Percentiles rank a stretch among this genome's conserved stretches.
These are phyloP conservation scores for Davidsoniella australis DNA, from an alignment of 2,329 filamentous ascomycete species.

Conservation along the genomic window DNA sequence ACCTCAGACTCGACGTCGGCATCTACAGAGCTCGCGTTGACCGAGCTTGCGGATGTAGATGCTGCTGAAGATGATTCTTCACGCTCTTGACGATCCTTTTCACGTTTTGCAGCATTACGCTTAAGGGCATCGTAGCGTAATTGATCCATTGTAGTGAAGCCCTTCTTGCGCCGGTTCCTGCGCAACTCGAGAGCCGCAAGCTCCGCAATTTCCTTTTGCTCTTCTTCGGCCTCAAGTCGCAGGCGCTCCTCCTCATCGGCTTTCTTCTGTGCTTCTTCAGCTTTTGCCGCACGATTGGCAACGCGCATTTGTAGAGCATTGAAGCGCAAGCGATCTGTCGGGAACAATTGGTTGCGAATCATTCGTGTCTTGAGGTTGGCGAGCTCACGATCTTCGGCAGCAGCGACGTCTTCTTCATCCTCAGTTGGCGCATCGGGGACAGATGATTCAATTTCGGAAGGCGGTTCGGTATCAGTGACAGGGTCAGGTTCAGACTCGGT, in stretches of 20 bases:
- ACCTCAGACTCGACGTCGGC: conserved; percentile 9
- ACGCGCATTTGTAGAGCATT: conserved; percentile 1
- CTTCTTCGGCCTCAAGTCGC: conserved; percentile 1
- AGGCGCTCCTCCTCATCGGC: conserved; percentile 5
- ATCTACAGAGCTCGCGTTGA: conserved; percentile 4
- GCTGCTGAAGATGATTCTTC: conserved; percentile 10
- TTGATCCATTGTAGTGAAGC: not conserved
- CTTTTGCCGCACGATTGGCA: conserved; percentile 3
- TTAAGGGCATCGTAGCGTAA: conserved; percentile 7
- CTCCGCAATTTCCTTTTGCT: conserved; percentile 5
- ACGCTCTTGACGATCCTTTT: conserved; percentile 6
- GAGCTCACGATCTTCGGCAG: conserved; percentile 6
- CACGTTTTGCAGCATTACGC: not conserved
- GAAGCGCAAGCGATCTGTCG: conserved; percentile 8
- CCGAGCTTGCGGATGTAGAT: conserved; percentile 4
- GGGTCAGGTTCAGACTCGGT: conserved; percentile 11
- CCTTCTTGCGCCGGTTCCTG: conserved; percentile 4
- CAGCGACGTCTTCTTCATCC: conserved; percentile 7
- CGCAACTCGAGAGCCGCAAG: conserved; percentile 4
- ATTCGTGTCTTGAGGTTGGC: conserved; percentile 6
- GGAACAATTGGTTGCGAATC: conserved; percentile 4
- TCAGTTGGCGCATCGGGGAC: conserved; percentile 10
- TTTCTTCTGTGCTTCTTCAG: conserved; percentile 2
- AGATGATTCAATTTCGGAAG: conserved; percentile 12
- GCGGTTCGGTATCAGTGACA: conserved; percentile 11